Evolutionary conservation across 371 early-diverging fungal genomes (phyloP).

Genomic region (Nosema muscidifuracis): DNA sequence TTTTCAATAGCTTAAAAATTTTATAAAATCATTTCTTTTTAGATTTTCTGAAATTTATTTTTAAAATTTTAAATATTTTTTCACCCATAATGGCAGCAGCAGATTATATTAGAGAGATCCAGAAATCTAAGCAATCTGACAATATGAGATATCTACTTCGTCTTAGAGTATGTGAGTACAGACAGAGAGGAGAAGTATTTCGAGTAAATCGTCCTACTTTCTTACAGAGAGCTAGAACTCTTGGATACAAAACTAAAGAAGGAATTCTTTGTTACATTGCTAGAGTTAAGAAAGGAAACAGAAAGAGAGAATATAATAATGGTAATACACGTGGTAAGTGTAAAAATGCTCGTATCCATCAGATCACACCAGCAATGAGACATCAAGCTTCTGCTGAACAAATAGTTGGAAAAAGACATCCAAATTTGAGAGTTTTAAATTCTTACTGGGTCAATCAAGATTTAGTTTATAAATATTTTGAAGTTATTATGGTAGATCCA

Average conservation of each 20-base stretch:
- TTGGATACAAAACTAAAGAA: slow-evolving; percentile 97
- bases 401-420: slow-evolving; percentile 84
- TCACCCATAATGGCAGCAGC: slow-evolving; percentile 66
- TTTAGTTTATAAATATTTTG: slow-evolving; percentile 91
- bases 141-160: slow-evolving; percentile 92
- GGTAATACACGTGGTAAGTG: slow-evolving; percentile 96
- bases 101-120: slow-evolving; percentile 89
- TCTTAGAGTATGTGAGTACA: slow-evolving; percentile 93
- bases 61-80: slow-evolving; percentile 42
- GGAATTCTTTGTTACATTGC: slow-evolving; percentile 91
- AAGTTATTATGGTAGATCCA: slow-evolving; percentile 94
- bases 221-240: slow-evolving; percentile 92
- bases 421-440: slow-evolving; percentile 86
- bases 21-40: too few relatives aligned
- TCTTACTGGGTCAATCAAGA: slow-evolving; percentile 97
- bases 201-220: slow-evolving; percentile 91
- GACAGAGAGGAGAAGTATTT: slow-evolving; percentile 88
- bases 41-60: too few relatives aligned
- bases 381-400: slow-evolving; percentile 85
- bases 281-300: slow-evolving; percentile 92
- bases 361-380: slow-evolving; percentile 86
- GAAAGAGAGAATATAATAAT: slow-evolving; percentile 81
- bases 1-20: too few relatives aligned
- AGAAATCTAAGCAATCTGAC: slow-evolving; percentile 95
- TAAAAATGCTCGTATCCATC: slow-evolving; percentile 83